Evolutionary conservation across 1,284 basidiomycete genomes (phyloP).

Genomic region (Moesziomyces globuligerus): DNA sequence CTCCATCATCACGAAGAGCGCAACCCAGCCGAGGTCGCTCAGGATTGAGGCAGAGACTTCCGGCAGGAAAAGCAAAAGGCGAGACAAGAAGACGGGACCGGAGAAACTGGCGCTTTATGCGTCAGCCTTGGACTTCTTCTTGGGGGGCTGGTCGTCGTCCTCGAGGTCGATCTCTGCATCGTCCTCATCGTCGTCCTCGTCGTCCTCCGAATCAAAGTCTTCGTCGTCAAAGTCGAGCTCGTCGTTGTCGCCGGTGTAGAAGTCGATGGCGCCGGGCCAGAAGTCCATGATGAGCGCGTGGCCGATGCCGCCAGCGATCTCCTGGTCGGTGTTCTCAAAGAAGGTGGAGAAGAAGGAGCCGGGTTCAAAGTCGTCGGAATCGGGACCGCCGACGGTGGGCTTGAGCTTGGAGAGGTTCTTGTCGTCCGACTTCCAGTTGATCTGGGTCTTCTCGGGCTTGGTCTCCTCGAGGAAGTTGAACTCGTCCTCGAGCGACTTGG

Average conservation of each 20-base stretch:
- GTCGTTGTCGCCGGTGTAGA: slow-evolving; percentile 58
- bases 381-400: slow-evolving; percentile 72
- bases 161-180: slow-evolving; percentile 63
- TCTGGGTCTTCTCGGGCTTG: slow-evolving; percentile 69
- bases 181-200: slow-evolving; percentile 62
- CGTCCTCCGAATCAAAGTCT: slow-evolving; percentile 52
- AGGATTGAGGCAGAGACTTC: not conserved
- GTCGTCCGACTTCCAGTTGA: slow-evolving; percentile 82
- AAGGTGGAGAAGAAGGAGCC: slow-evolving; percentile 91
- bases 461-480: slow-evolving; percentile 63
- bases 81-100: not conserved
- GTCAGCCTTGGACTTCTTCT: slow-evolving; percentile 58
- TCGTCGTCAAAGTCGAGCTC: slow-evolving; percentile 58
- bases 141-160: slow-evolving; percentile 56
- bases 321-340: slow-evolving; percentile 70
- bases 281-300: slow-evolving; percentile 62
- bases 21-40: too few relatives aligned
- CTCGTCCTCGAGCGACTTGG: slow-evolving; percentile 50
- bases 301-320: slow-evolving; percentile 60
- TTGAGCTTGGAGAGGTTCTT: slow-evolving; percentile 81
- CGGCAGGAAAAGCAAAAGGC: not conserved
- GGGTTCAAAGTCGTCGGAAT: slow-evolving; percentile 72
- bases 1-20: too few relatives aligned
- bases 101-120: slow-evolving; percentile 16
- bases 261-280: slow-evolving; percentile 62